These are phyloP conservation scores for Pichiaceae sp. DNA, from an alignment of 1,139 yeast genomes.

Conservation along the genomic window DNA sequence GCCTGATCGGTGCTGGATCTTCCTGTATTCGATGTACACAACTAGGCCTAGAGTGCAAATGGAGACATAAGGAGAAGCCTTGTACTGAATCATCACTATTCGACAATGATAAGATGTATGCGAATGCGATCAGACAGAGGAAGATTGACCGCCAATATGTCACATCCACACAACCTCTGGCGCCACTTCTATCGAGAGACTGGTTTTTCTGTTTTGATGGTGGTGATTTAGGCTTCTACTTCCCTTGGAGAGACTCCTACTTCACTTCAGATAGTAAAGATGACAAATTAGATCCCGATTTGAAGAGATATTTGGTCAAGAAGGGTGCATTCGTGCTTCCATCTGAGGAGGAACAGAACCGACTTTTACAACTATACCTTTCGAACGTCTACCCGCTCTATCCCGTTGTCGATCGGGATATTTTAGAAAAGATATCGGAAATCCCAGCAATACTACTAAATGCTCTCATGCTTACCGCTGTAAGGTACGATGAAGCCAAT, in stretches of 20 bases:
- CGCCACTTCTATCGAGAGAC: constrained; percentile 25
- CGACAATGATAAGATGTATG: constrained; percentile 16
- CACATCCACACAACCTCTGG: constrained; percentile 26
- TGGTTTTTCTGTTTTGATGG: constrained; percentile 25
- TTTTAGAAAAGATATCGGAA: constrained; percentile 10
- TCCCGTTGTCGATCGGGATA: constrained; percentile 22
- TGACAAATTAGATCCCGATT: constrained; percentile 15
- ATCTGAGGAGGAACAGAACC: constrained; percentile 15
- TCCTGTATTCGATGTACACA: neutral
- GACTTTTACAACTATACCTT: constrained; percentile 18
- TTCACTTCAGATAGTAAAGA: constrained; percentile 11
- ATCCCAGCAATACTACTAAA: constrained; percentile 22
- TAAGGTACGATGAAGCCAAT: constrained; percentile 15
- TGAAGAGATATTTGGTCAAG: constrained; percentile 16
- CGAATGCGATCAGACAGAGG: constrained; percentile 13
- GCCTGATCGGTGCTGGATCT: neutral
- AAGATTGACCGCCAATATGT: constrained; percentile 22
- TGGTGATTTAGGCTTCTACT: constrained; percentile 23
- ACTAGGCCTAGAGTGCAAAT: neutral
- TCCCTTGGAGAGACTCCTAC: constrained; percentile 24
- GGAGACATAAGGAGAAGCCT: neutral
- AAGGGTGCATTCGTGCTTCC: constrained; percentile 23
- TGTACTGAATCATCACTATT: constrained; percentile 4
- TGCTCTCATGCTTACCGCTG: constrained; percentile 22
- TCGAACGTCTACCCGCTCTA: constrained; percentile 22